These are phyloP conservation scores for Cryptosporidium felis DNA, from an alignment of 169 alveolate species.

Conservation along the genomic window DNA sequence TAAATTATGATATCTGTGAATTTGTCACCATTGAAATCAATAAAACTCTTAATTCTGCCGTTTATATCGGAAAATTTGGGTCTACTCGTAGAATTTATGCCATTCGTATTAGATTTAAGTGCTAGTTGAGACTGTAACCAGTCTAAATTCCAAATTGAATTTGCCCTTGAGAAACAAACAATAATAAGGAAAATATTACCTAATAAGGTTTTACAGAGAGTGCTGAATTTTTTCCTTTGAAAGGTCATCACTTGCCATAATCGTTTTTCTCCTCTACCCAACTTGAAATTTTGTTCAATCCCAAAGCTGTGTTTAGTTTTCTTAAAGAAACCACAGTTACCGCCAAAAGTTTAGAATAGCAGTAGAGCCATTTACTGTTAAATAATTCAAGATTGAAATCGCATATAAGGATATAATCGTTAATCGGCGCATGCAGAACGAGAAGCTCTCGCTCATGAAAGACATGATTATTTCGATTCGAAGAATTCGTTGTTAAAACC, in stretches of 20 bases:
- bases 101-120: slow-evolving; percentile 2
- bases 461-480: too few relatives aligned
- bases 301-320: too few relatives aligned
- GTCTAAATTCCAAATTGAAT: slow-evolving; percentile 40
- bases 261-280: too few relatives aligned
- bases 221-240: neutral
- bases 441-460: too few relatives aligned
- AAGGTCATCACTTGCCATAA: neutral
- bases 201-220: slow-evolving; percentile 1
- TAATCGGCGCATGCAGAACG: too few relatives aligned
- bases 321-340: too few relatives aligned
- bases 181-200: neutral
- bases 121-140: slow-evolving; percentile 15
- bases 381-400: too few relatives aligned
- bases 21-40: slow-evolving; percentile 43
- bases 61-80: neutral
- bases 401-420: too few relatives aligned
- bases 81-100: neutral
- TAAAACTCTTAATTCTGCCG: slow-evolving; percentile 42
- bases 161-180: neutral
- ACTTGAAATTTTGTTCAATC: too few relatives aligned
- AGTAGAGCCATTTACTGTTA: too few relatives aligned
- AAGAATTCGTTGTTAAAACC: too few relatives aligned
- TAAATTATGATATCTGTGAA: slow-evolving; percentile 22
- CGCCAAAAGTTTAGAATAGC: too few relatives aligned